Evolutionary conservation across 805 yeast species (phyloP).

Genomic region (Yarrowia keelungensis): DNA sequence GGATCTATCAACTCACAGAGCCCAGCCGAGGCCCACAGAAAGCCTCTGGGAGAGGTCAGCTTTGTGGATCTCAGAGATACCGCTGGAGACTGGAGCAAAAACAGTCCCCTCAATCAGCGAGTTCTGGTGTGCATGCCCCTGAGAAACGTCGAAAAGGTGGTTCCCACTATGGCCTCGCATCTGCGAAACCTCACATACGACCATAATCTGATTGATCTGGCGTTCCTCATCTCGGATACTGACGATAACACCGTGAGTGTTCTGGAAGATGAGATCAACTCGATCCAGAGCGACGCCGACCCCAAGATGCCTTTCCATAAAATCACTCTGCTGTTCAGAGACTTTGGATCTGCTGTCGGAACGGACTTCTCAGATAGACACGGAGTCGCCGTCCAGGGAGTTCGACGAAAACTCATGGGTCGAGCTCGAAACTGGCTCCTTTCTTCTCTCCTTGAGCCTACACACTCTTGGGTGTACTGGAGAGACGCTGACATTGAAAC

Average conservation of each 20-base stretch:
- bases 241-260: constrained; percentile 83
- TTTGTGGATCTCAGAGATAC: constrained; percentile 74
- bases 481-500: constrained; percentile 98
- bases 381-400: constrained; percentile 97
- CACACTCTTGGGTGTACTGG: constrained; percentile 98
- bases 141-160: constrained; percentile 70
- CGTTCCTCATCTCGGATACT: constrained; percentile 92
- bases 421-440: constrained; percentile 95
- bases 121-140: constrained; percentile 85
- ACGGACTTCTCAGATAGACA: constrained; percentile 95
- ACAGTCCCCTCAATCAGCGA: constrained; percentile 71
- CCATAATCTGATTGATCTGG: constrained; percentile 79
- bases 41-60: constrained; percentile 53
- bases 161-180: constrained; percentile 87
- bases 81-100: constrained; percentile 69
- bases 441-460: constrained; percentile 85
- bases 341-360: constrained; percentile 92
- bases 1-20: constrained; percentile 18
- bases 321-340: constrained; percentile 85
- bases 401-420: constrained; percentile 94
- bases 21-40: constrained; percentile 30
- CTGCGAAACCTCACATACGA: constrained; percentile 83
- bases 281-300: constrained; percentile 71
- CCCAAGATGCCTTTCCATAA: constrained; percentile 70
- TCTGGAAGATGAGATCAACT: constrained; percentile 62